Evolutionary conservation across 345 rosid genomes (phyloP), one percentile per base, ranked within the genome.

Genomic region (Conringia planisiliqua): DNA sequence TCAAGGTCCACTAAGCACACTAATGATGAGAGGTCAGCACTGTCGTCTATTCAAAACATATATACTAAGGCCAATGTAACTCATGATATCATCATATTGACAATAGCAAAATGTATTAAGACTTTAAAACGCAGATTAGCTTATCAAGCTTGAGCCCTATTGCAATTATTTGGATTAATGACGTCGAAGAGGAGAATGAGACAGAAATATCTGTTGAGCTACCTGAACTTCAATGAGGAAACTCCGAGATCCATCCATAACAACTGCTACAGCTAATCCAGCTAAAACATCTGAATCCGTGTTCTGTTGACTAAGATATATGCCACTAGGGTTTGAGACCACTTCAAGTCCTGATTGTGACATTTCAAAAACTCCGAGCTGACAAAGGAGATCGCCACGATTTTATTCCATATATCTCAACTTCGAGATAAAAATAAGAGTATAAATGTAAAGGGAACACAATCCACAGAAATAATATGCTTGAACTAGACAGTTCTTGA

Each of bases 351-450:
- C 98, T 46, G 22, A 66, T 70, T 85, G 89, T 54, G 86, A 72
- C 98, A 94, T 94, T 84, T 89, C 95, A 78, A 94, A 91, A 39
- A 94, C 89, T 48, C 98, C 98, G 51, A 94, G 89, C 98, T 94
- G 89, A 65, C 71, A 73, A 62, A 68, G 50, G 51, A 20, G 46
- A 62, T 52, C 32, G 26, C 5, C 52, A 62, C 32, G 3, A 39
- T 46, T 51, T 30, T 65, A 56, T 47, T 56, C 12, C 7, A 71
- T 65, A 39, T 18, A 18, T 20, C 27, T 50, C 24, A 42, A 51
- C 38, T 12, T 32, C 35, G 5, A 47, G 57, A 16, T 3, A 29
- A 38, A 62, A 58, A 20, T 30, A 56, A 18, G 62, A 10, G 30
- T 7, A 16, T 39, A 32, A 20, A 51, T 60, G 43, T 30, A 24